Evolutionary conservation across 2,329 filamentous ascomycete genomes (phyloP), one percentile per base, ranked within the genome.

Genomic region (Ilyonectria destructans): DNA sequence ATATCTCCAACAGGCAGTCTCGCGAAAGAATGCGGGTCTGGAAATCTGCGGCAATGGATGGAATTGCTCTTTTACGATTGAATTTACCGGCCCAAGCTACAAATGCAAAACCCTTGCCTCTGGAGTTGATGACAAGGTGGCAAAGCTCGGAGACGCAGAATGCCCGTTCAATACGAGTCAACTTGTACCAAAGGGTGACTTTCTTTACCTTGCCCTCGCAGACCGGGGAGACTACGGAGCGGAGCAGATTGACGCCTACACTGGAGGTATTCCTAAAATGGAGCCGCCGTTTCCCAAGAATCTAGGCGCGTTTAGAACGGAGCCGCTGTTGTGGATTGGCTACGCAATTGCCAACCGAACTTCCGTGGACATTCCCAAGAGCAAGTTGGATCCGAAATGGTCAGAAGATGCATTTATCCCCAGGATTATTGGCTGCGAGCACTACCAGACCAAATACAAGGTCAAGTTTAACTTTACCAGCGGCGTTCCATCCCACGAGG

Each of bases 271-370:
- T 43, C 74, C 74, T 0, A 64, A 54, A 5, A 48, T 37, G 26
- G 68, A 69, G 15, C 68, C 59, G 0, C 74, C 74, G 1, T 75
- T 71, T 43, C 74, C 74, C 2, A 68, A 67, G 21, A 74, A 76
- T 10, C 43, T 76, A 13, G 74, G 68, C 15, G 65, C 57, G 6
- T 74, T 76, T 13, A 63, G 74, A 9, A 76, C 74, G 1, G 74
- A 76, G 19, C 74, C 74, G 7, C 48, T 76, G 7, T 10, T 76
- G 1, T 76, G 74, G 74, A 62, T 76, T 52, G 74, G 74, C 26
- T 76, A 71, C 35, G 61, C 71, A 21, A 68, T 35, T 3, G 40
- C 35, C 1, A 21, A 65, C 10, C 13, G 49, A 13, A 29, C 49
- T 21, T 9, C 37, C 1, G 9, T 4, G 15, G 2, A 55, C 6